Base-by-base conservation (phyloP, 805 yeast genomes). In the Hanseniaspora clermontiae region DNA sequence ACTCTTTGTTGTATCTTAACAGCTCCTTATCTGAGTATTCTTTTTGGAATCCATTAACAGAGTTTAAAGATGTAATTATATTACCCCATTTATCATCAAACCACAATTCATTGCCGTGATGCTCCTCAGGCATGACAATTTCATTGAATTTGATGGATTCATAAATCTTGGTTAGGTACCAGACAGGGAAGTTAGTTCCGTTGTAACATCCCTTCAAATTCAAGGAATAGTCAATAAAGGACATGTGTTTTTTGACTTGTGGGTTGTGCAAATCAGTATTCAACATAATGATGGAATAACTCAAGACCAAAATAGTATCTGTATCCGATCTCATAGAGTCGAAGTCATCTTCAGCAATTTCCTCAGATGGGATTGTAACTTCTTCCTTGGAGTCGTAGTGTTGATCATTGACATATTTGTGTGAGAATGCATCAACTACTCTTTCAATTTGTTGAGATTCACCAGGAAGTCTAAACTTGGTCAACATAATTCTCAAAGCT, bases 111-210 rank as follows among this genome's bases (percentile, higher is more conserved):
- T 89, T 87, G 15, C 91, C 93, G 66, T 88, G 95, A 63, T 91
- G 97, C 64, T 93, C 98, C 64, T 93, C 97, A 0, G 98, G 97
- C 90, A 95, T 87, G 50, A 93, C 87, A 60, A 93, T 93, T 68
- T 93, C 99, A 53, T 84, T 79, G 57, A 83, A 87, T 59, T 80
- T 77, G 56, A 93, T 90, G 1, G 95, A 84, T 29, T 77, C 72
- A 68, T 86, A 93, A 29, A 91, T 88, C 60, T 79, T 84, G 59
- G 83, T 81, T 59, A 91, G 73, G 65, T 88, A 91, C 86, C 95
- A 89, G 27, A 76, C 76, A 3, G 95, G 91, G 71, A 86, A 90
- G 68, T 90, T 93, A 39, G 77, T 76, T 20, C 79, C 79, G 61
- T 82, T 83, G 65, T 83, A 82, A 29, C 88, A 84, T 7, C 95